Evolutionary conservation across 2,329 filamentous ascomycete species (phyloP).

Genomic region (Calonectria fujianensis): DNA sequence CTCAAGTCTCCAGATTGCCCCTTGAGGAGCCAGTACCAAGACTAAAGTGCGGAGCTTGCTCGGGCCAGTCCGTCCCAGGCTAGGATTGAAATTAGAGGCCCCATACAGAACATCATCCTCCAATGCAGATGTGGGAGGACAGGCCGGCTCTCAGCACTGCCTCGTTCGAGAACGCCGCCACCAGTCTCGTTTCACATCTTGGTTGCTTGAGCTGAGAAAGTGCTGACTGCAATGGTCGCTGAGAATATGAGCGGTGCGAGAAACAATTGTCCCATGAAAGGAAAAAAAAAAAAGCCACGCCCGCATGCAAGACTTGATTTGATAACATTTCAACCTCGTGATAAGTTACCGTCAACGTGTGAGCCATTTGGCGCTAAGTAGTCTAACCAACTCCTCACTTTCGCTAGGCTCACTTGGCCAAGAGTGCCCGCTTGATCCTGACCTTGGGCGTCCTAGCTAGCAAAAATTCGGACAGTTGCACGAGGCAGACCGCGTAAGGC

Average conservation of each 20-base stretch:
- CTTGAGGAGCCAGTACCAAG: slow-evolving; percentile 4
- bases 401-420: slow-evolving; percentile 6
- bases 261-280: slow-evolving; percentile 24
- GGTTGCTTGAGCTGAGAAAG: slow-evolving; percentile 32
- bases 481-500: slow-evolving; percentile 19
- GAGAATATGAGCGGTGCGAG: slow-evolving; percentile 7
- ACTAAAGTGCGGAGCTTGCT: neutral
- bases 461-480: slow-evolving; percentile 16
- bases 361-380: slow-evolving; percentile 17
- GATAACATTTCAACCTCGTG: neutral
- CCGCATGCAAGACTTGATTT: slow-evolving; percentile 1
- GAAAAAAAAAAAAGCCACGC: slow-evolving; percentile 33
- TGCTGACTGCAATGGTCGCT: slow-evolving; percentile 21
- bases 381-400: neutral
- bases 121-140: slow-evolving; percentile 6
- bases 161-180: slow-evolving; percentile 37
- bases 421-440: slow-evolving; percentile 12
- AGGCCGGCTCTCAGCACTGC: slow-evolving; percentile 35
- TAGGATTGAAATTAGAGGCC: slow-evolving; percentile 32
- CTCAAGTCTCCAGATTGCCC: neutral
- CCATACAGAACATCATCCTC: slow-evolving; percentile 25
- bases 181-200: slow-evolving; percentile 28
- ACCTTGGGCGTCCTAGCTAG: neutral
- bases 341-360: neutral
- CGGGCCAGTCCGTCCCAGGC: slow-evolving; percentile 7